These are phyloP conservation scores for Alternaria angustiovoidea DNA, from an alignment of 2,329 filamentous ascomycete species.

Conservation along the genomic window DNA sequence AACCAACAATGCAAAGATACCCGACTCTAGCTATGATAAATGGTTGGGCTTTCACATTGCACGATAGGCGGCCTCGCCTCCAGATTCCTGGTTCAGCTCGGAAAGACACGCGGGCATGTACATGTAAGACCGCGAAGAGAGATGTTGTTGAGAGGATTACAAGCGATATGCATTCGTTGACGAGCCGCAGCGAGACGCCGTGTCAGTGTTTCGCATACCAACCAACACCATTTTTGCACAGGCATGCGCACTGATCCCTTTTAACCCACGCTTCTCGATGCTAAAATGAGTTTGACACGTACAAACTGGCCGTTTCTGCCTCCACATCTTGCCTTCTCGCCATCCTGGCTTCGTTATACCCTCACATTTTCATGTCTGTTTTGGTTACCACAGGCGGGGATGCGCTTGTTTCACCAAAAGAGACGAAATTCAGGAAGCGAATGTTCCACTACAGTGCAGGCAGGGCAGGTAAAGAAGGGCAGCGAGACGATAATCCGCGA, in stretches of 20 bases:
- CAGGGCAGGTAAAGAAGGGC: slow-evolving; percentile 23
- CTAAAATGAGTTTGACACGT: neutral
- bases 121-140: slow-evolving; percentile 12
- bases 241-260: neutral
- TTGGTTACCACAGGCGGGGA: slow-evolving; percentile 26
- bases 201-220: slow-evolving; percentile 12
- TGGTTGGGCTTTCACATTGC: neutral
- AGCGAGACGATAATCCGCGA: slow-evolving; percentile 23
- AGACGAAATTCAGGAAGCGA: slow-evolving; percentile 14
- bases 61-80: slow-evolving; percentile 19
- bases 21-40: slow-evolving; percentile 5
- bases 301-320: neutral
- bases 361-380: slow-evolving; percentile 14
- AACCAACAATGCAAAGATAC: slow-evolving; percentile 14
- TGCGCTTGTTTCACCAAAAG: slow-evolving; percentile 10
- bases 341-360: neutral
- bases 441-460: slow-evolving; percentile 20
- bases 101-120: slow-evolving; percentile 16
- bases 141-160: slow-evolving; percentile 11
- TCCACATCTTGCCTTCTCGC: neutral
- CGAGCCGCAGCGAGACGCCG: slow-evolving; percentile 13
- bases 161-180: slow-evolving; percentile 7
- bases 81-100: slow-evolving; percentile 19
- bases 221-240: neutral
- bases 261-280: neutral